Evolutionary conservation across 2,329 filamentous ascomycete species (phyloP), one percentile per base, ranked within the genome.

Genomic region (Lachnellula occidentalis): DNA sequence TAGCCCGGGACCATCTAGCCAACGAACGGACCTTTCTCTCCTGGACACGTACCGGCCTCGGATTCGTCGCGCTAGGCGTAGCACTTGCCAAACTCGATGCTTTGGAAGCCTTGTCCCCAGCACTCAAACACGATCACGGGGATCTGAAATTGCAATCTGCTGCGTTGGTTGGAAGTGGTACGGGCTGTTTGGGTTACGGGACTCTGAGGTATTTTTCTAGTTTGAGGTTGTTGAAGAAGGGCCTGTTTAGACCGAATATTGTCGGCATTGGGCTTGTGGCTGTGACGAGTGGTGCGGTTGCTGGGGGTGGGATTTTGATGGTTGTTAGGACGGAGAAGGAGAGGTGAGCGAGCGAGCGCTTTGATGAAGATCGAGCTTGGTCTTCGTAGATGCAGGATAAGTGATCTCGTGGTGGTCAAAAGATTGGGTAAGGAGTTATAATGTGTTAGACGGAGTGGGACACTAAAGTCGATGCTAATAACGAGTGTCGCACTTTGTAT

Each of bases 261-360:
- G 79, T 81, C 34, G 90, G 90, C 34, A 92, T 94, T 61, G 69
- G 90, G 22, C 80, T 94, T 21, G 89, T 94, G 56, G 90, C 86
- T 63, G 86, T 92, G 70, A 90, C 92, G n/a, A 56, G 54, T 34
- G 61, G 48, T 15, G 47, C 54, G 2, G 51, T 64, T 42, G 51
- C 57, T 36, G 55, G 49, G 14, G 62, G 63, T 17, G 62, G 59
- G 3, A 55, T 61, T 43, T 54, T 56, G 21, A 48, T 64, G 53
- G 55, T 62, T 41, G 24, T 60, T 17, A 45, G 48, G 34, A 53
- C 63, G 45, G 58, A 52, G 34, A 53, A 64, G 48, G 58, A 58
- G 56, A 59, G 27, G 43, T 50, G 21, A 46, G 21, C 14, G 14
- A 34, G 36, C 9, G 19, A 8, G 15, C 12, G 31, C 36, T n/a